Evolutionary conservation across 78 protist species (phyloP).

Genomic region (Emiliania huxleyi): DNA sequence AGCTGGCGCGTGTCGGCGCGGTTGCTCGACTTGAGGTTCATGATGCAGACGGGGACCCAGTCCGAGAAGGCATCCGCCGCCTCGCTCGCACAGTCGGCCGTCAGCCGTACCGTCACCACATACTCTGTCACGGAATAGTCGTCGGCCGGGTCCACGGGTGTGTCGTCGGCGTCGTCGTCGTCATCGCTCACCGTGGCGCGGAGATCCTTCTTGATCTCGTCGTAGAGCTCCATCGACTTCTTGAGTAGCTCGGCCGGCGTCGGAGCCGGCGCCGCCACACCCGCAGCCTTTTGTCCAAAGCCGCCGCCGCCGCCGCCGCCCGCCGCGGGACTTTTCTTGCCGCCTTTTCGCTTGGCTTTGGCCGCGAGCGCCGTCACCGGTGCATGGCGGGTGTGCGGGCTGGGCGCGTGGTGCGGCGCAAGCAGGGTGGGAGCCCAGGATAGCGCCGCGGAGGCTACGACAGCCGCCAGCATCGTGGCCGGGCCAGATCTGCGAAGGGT

Average conservation of each 20-base stretch:
- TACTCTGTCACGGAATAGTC: neutral
- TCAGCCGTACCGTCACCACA: neutral
- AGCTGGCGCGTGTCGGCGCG: neutral
- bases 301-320: neutral
- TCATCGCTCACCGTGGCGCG: neutral
- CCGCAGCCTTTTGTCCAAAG: neutral
- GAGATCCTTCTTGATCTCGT: neutral
- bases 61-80: neutral
- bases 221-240: neutral
- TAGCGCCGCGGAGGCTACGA: no score
- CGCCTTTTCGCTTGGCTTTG: neutral
- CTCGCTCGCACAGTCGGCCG: neutral
- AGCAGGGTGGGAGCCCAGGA: no score
- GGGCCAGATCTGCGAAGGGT: no score
- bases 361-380: neutral
- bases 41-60: neutral
- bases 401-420: no score
- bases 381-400: no score
- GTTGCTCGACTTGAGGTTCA: neutral
- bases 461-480: no score
- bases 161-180: neutral
- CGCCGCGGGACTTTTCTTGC: neutral
- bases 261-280: neutral
- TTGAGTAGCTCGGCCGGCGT: neutral
- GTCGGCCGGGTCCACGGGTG: neutral